A percentile compares a stretch with the other conserved stretches of the same genome.
phyloP scores from a whole-genome alignment of 331 rosid species.

The Rhamnella rubrinervis region DNA sequence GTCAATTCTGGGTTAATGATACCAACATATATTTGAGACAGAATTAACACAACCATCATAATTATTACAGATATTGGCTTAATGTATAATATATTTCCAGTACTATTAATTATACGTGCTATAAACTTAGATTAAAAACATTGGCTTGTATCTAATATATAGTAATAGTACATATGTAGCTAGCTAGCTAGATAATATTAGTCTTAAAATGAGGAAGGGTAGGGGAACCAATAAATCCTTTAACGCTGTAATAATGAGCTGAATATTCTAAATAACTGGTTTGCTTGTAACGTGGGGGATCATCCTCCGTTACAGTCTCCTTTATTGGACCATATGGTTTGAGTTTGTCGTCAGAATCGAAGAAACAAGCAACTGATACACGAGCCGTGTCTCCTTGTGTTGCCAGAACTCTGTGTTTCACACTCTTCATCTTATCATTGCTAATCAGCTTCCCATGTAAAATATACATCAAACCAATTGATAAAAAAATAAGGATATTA shows the following conservation, averaged over 20 bases:
- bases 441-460: background rate
- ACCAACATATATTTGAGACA: too few species aligned
- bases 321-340: slow-evolving; percentile 4
- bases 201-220: background rate
- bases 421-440: slow-evolving; percentile 16
- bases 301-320: slow-evolving; percentile 7
- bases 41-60: too few species aligned
- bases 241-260: too few species aligned
- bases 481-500: background rate
- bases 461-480: too few species aligned
- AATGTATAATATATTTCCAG: too few species aligned
- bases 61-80: too few species aligned
- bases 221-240: background rate
- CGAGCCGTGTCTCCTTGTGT: background rate
- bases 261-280: background rate
- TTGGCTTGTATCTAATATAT: too few species aligned
- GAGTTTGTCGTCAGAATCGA: background rate
- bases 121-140: too few species aligned
- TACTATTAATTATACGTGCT: too few species aligned
- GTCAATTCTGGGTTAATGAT: too few species aligned
- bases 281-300: background rate
- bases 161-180: too few species aligned
- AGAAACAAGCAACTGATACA: slow-evolving; percentile 4
- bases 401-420: slow-evolving; percentile 14
- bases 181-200: background rate